These are phyloP conservation scores for Cladorrhinum sp. DNA, from an alignment of 2,329 filamentous ascomycete species.

Conservation along the genomic window DNA sequence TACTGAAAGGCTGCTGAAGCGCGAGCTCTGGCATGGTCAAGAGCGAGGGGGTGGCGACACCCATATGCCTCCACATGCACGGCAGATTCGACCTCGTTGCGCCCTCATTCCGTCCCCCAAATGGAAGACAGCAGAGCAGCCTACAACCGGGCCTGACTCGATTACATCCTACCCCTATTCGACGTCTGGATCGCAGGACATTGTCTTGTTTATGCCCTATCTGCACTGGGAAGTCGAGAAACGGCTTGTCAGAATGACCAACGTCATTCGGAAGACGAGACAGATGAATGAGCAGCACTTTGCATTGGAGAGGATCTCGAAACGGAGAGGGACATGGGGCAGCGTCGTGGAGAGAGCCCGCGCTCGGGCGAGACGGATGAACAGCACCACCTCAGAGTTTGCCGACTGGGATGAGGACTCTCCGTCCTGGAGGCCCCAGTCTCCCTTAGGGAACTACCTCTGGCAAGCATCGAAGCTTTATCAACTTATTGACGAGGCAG, in stretches of 20 bases:
- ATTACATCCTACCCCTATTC: slow-evolving; percentile 10
- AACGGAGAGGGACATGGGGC: slow-evolving; percentile 23
- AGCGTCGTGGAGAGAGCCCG: slow-evolving; percentile 22
- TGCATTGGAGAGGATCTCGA: slow-evolving; percentile 19
- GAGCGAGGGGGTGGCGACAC: slow-evolving; percentile 21
- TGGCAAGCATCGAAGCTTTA: slow-evolving; percentile 25
- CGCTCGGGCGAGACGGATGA: slow-evolving; percentile 14
- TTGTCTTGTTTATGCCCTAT: slow-evolving; percentile 25
- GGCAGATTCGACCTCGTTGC: slow-evolving; percentile 25
- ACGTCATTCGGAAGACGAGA: slow-evolving; percentile 21
- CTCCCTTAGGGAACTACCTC: slow-evolving; percentile 20
- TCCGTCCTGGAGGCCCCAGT: slow-evolving; percentile 21
- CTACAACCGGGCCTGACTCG: neutral
- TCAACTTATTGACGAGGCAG: slow-evolving; percentile 26
- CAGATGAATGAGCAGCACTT: slow-evolving; percentile 18
- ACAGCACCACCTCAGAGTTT: slow-evolving; percentile 17
- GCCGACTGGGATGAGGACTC: slow-evolving; percentile 16
- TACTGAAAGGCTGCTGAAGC: slow-evolving; percentile 24
- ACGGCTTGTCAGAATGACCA: slow-evolving; percentile 24
- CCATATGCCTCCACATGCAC: slow-evolving; percentile 23
- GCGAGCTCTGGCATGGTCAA: slow-evolving; percentile 26
- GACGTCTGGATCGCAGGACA: slow-evolving; percentile 13
- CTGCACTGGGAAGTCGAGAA: slow-evolving; percentile 28
- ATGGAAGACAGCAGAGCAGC: neutral
- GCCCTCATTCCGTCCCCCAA: slow-evolving; percentile 21